Conservation (phyloP, 179 eudicot species). For the Sideroxylon spinosum region DNA sequence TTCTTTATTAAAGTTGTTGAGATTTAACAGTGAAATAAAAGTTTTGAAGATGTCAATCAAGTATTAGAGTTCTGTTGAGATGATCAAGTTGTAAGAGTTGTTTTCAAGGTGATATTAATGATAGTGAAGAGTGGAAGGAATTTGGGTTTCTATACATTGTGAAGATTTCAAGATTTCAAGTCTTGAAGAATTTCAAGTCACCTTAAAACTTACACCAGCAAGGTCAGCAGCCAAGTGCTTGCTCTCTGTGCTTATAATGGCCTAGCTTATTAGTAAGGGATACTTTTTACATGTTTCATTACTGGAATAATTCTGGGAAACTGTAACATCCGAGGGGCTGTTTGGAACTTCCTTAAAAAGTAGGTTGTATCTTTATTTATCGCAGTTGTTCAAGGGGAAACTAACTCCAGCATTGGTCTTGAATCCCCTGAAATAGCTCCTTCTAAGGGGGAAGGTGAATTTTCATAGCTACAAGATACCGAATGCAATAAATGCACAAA, state of each 20-base stretch:
- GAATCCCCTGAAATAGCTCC: slow-evolving; percentile 1
- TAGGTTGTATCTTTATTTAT: background rate
- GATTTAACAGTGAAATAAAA: slow-evolving; percentile 78
- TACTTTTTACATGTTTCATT: slow-evolving; percentile 19
- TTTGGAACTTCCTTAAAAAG: slow-evolving; percentile 17
- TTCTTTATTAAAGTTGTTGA: slow-evolving; percentile 48
- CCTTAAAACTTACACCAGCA: slow-evolving; percentile 65
- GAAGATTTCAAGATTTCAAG: slow-evolving; percentile 56
- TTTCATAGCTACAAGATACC: background rate
- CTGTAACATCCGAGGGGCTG: slow-evolving; percentile 9
- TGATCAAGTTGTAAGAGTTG: slow-evolving; percentile 43
- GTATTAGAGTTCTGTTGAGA: slow-evolving; percentile 83
- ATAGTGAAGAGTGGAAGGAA: slow-evolving; percentile 30
- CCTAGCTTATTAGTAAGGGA: slow-evolving; percentile 26
- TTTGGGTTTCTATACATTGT: slow-evolving; percentile 26
- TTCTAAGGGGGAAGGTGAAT: background rate
- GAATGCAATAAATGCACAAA: background rate
- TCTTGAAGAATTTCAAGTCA: slow-evolving; percentile 95
- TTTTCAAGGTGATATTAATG: slow-evolving; percentile 59
- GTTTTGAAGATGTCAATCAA: slow-evolving; percentile 79
- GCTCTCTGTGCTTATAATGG: slow-evolving; percentile 56
- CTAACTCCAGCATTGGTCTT: slow-evolving; percentile 14
- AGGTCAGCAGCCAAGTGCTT: slow-evolving; percentile 92
- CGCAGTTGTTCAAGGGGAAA: background rate
- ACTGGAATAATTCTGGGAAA: slow-evolving; percentile 15